phyloP scores from a whole-genome alignment of 129 eudicot genomes.

The Dittrichia graveolens region DNA sequence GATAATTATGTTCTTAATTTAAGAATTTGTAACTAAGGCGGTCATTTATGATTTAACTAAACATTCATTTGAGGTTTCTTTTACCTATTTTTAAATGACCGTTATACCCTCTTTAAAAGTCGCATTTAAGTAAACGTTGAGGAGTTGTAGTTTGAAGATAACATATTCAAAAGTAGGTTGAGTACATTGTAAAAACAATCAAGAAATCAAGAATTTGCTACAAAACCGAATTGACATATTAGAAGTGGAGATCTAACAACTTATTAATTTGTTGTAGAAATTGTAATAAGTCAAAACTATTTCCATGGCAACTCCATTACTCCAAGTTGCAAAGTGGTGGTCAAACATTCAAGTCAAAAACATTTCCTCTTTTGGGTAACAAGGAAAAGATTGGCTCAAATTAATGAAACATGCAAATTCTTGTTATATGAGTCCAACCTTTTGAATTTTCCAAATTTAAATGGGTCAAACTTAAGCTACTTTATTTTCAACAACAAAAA shows the following conservation, averaged over 20 bases:
- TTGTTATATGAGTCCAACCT: slow-evolving; percentile 26
- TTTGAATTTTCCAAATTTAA: slow-evolving; percentile 17
- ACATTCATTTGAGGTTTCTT: too few species aligned
- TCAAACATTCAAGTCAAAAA: slow-evolving; percentile 26
- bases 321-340: slow-evolving; percentile 35
- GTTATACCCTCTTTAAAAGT: too few species aligned
- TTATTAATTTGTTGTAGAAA: slow-evolving; percentile 27
- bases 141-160: too few species aligned
- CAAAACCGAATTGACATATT: slow-evolving; percentile 18
- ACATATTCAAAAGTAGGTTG: too few species aligned
- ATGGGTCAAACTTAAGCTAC: slow-evolving; percentile 42
- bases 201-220: slow-evolving; percentile 12
- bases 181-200: neutral
- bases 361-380: slow-evolving; percentile 36
- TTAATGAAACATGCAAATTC: slow-evolving; percentile 36
- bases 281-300: slow-evolving; percentile 34
- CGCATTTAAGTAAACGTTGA: too few species aligned
- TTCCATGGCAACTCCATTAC: slow-evolving; percentile 45
- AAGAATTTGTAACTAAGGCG: too few species aligned
- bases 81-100: too few species aligned
- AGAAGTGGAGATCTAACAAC: slow-evolving; percentile 41
- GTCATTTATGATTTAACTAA: too few species aligned
- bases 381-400: slow-evolving; percentile 25
- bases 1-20: too few species aligned
- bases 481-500: slow-evolving; percentile 5